Base-by-base conservation (phyloP, 192 early-diverging fungal genomes). In the Coemansia umbellata region DNA sequence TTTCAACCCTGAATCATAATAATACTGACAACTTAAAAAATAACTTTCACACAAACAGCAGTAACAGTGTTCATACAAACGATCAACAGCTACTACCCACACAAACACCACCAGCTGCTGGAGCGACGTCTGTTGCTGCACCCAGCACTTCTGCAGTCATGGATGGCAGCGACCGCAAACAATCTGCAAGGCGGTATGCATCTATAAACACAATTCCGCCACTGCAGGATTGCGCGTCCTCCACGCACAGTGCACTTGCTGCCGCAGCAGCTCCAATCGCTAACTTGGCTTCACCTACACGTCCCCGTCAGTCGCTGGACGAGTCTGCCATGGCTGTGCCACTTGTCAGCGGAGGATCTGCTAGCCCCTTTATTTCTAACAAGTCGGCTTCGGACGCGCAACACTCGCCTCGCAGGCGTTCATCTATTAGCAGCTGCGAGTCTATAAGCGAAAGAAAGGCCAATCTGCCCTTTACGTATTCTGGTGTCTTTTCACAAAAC, bases 381-480 rank as follows among this genome's bases (percentile, higher is more conserved):
- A n/a, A 28, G 17, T 45, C 43, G 10, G 26, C 24, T 15, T 7
- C 2, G 43, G 23, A 45, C 4, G 17, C 24, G 24, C 10, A 22
- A 26, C 43, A 26, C 24, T 14, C 7, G 22, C 6, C 9, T 45
- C 43, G 23, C 10, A 14, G 9, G 33, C 33, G 1, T n/a, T 2
- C 4, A 0, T 27, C 22, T 2, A 22, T 45, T 10, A 51, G 54
- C 53, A 47, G 11, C 19, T 40, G 40, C 13, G 42, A 37, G 14
- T 3, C 15, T 18, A 45, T 51, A 37, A 21, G 24, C 23, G 39
- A 9, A 31, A 41, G 19, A 2, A 48, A 50, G 9, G 50, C 50
- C 7, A 61, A 53, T 19, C 28, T 58, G 45, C 74, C 74, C 18
- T 71, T 78, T 30, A 78, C 74, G 2, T 78, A 78, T 40, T 71